These are phyloP conservation scores for Gonium pectorale DNA, from an alignment of 139 green algal genomes.

Conservation along the genomic window DNA sequence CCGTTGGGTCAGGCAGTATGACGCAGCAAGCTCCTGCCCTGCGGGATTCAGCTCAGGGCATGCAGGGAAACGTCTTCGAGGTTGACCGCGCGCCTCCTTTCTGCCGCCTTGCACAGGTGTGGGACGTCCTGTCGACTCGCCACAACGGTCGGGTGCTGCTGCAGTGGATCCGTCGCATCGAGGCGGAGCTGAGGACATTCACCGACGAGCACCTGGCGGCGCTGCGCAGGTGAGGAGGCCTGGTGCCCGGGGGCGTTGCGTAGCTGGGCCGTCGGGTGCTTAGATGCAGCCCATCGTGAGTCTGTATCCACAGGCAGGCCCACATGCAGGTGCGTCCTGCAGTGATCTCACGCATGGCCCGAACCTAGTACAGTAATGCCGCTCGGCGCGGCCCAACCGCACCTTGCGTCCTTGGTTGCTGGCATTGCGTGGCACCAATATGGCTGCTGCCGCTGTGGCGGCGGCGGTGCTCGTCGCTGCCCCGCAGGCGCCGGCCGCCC, in stretches of 20 bases:
- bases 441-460: too few relatives aligned
- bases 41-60: neutral
- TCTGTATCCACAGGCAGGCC: neutral
- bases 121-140: neutral
- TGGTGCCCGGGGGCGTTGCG: neutral
- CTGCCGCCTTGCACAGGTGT: neutral
- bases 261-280: neutral
- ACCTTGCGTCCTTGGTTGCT: too few relatives aligned
- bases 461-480: too few relatives aligned
- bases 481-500: too few relatives aligned
- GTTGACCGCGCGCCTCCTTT: neutral
- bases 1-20: too few relatives aligned
- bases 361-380: neutral
- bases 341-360: neutral
- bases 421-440: too few relatives aligned
- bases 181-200: neutral
- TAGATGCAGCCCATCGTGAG: neutral
- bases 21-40: too few relatives aligned
- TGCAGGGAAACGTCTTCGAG: neutral
- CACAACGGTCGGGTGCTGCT: neutral
- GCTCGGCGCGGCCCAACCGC: too few relatives aligned
- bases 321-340: neutral
- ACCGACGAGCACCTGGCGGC: conserved; percentile 1
- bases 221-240: neutral
- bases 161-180: neutral